Conservation (phyloP, 495 filamentous ascomycete species). For the Tuber aestivum region DNA sequence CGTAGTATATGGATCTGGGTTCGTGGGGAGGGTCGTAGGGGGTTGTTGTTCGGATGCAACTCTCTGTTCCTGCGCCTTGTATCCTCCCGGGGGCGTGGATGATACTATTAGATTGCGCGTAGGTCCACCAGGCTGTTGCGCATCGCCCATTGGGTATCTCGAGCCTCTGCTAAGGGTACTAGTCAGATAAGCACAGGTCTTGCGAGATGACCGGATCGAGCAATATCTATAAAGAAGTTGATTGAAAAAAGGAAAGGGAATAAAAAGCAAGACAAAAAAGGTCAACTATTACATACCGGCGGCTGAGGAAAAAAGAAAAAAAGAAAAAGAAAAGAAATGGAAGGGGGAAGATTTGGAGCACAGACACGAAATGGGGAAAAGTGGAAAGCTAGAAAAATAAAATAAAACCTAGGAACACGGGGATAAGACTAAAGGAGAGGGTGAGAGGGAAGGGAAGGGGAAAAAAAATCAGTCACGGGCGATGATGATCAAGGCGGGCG, state of each 20-base stretch:
- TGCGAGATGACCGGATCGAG: neutral
- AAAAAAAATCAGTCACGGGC: neutral
- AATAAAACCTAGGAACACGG: slow-evolving; percentile 9
- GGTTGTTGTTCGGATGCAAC: slow-evolving; percentile 21
- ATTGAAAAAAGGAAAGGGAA: neutral
- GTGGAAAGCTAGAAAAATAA: neutral
- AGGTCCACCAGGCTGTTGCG: slow-evolving; percentile 25
- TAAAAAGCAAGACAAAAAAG: neutral
- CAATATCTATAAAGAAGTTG: slow-evolving; percentile 1
- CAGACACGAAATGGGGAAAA: neutral
- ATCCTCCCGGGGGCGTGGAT: slow-evolving; percentile 26
- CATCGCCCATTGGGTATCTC: slow-evolving; percentile 35
- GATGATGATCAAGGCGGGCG: neutral
- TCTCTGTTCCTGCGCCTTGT: slow-evolving; percentile 21
- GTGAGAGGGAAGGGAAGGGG: neutral
- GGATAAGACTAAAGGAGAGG: neutral
- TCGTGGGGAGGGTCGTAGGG: slow-evolving; percentile 10
- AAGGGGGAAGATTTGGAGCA: slow-evolving; percentile 7
- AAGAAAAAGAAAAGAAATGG: neutral
- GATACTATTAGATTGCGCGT: slow-evolving; percentile 36
- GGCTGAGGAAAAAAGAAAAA: slow-evolving; percentile 4
- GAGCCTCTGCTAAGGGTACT: slow-evolving; percentile 8
- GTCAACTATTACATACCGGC: slow-evolving; percentile 4
- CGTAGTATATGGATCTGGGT: slow-evolving; percentile 7
- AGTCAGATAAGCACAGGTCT: slow-evolving; percentile 21